Percentiles rank a stretch among this genome's conserved stretches.
Conservation (phyloP, 2,329 filamentous ascomycete species). For the Ophiostoma triangulosporum region DNA sequence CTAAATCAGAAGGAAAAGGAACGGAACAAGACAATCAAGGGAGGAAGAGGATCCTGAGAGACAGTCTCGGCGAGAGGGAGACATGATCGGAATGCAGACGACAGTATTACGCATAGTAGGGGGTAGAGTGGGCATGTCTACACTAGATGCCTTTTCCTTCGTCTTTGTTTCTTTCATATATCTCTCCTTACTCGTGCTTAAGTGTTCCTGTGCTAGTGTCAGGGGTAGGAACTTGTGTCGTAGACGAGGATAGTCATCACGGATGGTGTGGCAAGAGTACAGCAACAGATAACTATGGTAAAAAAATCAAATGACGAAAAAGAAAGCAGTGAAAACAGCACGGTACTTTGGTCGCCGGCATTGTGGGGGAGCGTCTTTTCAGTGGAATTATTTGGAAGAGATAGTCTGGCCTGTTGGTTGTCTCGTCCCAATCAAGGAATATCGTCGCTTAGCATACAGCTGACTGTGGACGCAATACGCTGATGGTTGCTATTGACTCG, state of each 20-base stretch:
- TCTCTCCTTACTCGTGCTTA: not conserved
- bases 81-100: too few species aligned
- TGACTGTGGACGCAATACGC: not conserved
- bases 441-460: not conserved
- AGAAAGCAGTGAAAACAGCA: not conserved
- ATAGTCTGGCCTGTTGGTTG: not conserved
- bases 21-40: not conserved
- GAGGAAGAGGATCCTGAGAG: not conserved
- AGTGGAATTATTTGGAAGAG: not conserved
- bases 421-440: not conserved
- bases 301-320: too few species aligned
- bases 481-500: not conserved
- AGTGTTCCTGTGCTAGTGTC: not conserved
- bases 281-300: too few species aligned
- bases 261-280: too few species aligned
- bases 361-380: not conserved
- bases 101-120: too few species aligned
- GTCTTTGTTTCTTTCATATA: not conserved
- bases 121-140: too few species aligned
- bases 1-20: not conserved
- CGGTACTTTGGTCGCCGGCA: not conserved
- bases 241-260: not conserved
- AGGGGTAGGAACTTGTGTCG: not conserved
- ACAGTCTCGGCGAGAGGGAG: not conserved
- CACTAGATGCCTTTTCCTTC: too few species aligned